A percentile compares a stretch with the other conserved stretches of the same genome.
Conservation (phyloP, 106 monocot genomes). For the Platanthera guangdongensis region DNA sequence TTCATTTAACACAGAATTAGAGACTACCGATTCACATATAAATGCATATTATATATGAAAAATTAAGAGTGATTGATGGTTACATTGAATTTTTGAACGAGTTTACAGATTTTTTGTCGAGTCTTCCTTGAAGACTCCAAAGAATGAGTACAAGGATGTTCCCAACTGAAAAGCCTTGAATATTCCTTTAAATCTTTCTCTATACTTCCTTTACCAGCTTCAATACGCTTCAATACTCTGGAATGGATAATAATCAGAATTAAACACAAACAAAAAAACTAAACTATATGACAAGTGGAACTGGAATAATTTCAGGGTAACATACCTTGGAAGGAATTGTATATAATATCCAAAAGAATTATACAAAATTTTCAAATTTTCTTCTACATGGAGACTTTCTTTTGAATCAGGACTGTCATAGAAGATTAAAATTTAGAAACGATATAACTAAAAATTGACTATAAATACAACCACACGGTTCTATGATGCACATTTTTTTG, state of each 20-base stretch:
- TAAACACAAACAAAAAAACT: not conserved
- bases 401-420: slow-evolving; percentile 23
- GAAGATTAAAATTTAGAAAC: not conserved
- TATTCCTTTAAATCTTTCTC: slow-evolving; percentile 64
- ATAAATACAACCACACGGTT: not conserved
- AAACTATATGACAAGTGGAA: not conserved
- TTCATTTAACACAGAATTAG: not conserved
- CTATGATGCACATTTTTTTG: not conserved
- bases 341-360: slow-evolving; percentile 85
- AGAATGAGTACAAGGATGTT: slow-evolving; percentile 25
- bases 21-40: not conserved
- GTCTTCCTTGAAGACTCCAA: slow-evolving; percentile 57
- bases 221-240: slow-evolving; percentile 65
- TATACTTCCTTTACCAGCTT: slow-evolving; percentile 32
- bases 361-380: slow-evolving; percentile 68
- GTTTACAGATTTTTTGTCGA: slow-evolving; percentile 64
- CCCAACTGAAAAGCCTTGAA: slow-evolving; percentile 70
- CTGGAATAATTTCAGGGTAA: slow-evolving; percentile 2
- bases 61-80: not conserved
- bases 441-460: not conserved
- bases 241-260: not conserved
- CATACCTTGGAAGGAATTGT: slow-evolving; percentile 82
- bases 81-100: slow-evolving; percentile 80
- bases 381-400: slow-evolving; percentile 5
- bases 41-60: not conserved